Base-by-base conservation (phyloP, 2,329 filamentous ascomycete species). In the Fusarium nurragi region DNA sequence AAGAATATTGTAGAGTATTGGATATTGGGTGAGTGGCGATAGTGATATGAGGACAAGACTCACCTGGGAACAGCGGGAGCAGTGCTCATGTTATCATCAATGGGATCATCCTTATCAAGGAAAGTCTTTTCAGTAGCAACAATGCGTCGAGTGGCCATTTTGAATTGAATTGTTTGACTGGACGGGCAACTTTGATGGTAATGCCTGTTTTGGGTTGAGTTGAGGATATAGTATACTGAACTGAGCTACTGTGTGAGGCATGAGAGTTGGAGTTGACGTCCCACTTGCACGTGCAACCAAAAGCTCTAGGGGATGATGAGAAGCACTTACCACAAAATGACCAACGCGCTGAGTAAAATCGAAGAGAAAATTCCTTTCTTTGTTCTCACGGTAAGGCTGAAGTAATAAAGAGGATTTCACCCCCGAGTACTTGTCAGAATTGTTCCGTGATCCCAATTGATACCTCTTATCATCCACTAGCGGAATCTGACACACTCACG, bases 1-100 rank as follows among this genome's bases (percentile, higher is more conserved):
- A 19, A 16, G 11, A 36, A 34, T 32, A n/a, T 23, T 16, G n/a
- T 21, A 45, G 10, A 38, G 34, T 47, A 50, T 23, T 47, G 23
- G 30, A 39, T 47, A 49, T 23, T 44, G 25, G 32, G 37, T 45
- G 38, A 30, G 53, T 50, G 51, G 50, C 45, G 45, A 54, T 41
- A 50, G 41, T 40, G 56, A 19, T 41, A 38, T 45, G 34, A 58
- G 43, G 53, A 55, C 25, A 47, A 34, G 40, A 81, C 89, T 77
- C 80, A 96, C 92, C 84, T 83, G 50, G 93, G 93, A 45, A 97
- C 93, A 21, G 92, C 93, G 19, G 93, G 92, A n/a, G 89, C 80
- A 65, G 91, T 94, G 78, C 89, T 87, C 54, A 91, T 93, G 71
- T 88, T 87, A 68, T 84, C 80, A 56, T 78, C 75, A 28, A 80